Evolutionary conservation across 139 green algal genomes (phyloP), one percentile per base, ranked within the genome.

Genomic region (Parachlorella kessleri): DNA sequence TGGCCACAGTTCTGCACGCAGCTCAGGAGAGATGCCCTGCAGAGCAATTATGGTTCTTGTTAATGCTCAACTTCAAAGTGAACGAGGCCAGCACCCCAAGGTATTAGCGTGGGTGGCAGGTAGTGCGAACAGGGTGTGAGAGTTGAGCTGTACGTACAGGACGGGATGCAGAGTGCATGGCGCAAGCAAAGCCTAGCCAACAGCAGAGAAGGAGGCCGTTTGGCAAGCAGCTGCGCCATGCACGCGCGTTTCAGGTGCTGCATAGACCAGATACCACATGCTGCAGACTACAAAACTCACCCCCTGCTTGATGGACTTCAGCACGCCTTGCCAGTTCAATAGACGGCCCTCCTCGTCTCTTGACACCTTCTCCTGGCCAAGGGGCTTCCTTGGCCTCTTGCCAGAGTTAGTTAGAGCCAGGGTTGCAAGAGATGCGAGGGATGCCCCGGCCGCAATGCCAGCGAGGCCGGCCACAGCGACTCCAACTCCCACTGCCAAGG

Each of bases 1-100:
- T 0, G 91, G 91, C 91, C 91, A 95, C 35, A 92, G 55, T 68
- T 89, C 77, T 2, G 68, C 63, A 2, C 88, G 76, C 14, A 88
- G 54, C 32, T 73, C 72, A 9, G 87, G 80, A 6, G 85, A 82
- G 14, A 92, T 55, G 18, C 90, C 86, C 83, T 91, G 88, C 41
- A 72, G 78, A 10, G 38, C 35, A 14, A 32, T 63, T 65, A 63
- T 23, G 2, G 48, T 59, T 59, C 48, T 14, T 59, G 21, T 14
- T 14, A 28, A 59, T 14, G 48, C 21, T 59, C 48, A 59, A 28
- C 48, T 14, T 14, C 14, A 18, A 59, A 28, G 48, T 14, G 48
- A 14, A 59, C 21, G 48, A 59, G 48, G 48, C 48, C 14, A 59
- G 48, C 48, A 59, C 14, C 14, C 48, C 14, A 59, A 26, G n/a